These are phyloP conservation scores for Aspergillus sojae DNA, from an alignment of 2,329 filamentous ascomycete species.

Conservation along the genomic window DNA sequence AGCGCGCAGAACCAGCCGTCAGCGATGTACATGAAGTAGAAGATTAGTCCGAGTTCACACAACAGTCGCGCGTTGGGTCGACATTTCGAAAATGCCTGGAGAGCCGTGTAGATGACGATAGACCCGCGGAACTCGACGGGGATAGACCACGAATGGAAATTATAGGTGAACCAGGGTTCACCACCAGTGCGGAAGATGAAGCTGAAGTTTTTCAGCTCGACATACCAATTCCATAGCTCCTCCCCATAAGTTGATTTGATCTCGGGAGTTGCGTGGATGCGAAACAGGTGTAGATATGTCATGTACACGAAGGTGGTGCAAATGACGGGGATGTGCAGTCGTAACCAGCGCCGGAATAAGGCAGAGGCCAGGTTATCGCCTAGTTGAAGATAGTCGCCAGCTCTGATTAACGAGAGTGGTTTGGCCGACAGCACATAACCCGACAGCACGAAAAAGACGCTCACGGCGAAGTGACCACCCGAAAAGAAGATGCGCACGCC, in stretches of 20 bases:
- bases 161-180: constrained; percentile 60
- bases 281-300: constrained; percentile 57
- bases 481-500: constrained; percentile 62
- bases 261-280: constrained; percentile 47
- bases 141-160: constrained; percentile 66
- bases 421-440: constrained; percentile 57
- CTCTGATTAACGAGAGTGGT: constrained; percentile 47
- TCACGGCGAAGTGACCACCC: constrained; percentile 63
- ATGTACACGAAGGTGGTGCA: constrained; percentile 58
- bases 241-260: constrained; percentile 47
- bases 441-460: constrained; percentile 57
- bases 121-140: constrained; percentile 67
- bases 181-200: constrained; percentile 65
- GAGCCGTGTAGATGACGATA: constrained; percentile 61
- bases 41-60: constrained; percentile 56
- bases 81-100: constrained; percentile 60
- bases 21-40: constrained; percentile 69
- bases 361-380: constrained; percentile 51
- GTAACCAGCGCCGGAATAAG: constrained; percentile 55
- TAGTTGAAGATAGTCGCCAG: constrained; percentile 41
- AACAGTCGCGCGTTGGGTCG: constrained; percentile 58
- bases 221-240: constrained; percentile 56
- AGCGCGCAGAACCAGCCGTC: constrained; percentile 66
- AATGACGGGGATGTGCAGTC: constrained; percentile 57
- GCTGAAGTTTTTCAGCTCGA: constrained; percentile 69